Base-by-base conservation (phyloP, 2,329 filamentous ascomycete genomes). In the Ambrosiella cleistominuta region DNA sequence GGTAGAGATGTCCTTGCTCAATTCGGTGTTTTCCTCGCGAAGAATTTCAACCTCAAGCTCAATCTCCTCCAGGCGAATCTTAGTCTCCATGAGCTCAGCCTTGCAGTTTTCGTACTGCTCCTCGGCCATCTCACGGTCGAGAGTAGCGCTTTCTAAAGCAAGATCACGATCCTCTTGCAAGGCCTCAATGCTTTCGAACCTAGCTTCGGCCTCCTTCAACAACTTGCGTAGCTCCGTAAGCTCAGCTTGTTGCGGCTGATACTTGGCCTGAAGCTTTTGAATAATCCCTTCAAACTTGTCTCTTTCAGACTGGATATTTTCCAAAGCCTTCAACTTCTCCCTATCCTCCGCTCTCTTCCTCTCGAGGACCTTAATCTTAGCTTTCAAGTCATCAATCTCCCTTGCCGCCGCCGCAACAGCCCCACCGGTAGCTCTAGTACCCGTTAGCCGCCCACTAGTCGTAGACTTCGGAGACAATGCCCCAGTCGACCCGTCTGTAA, bases 71-170 rank as follows among this genome's bases (percentile, higher is more conserved):
- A 82, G 71, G 66, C 83, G 88, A 60, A 79, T 72, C 65, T 88
- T 87, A 57, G 95, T 69, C 1, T 81, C 77, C 42, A 95, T 86
- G 27, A 94, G 73, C 66, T 98, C 90, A 1, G 80, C 77, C 67
- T 89, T 93, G 55, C 85, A 75, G 15, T 85, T 81, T 63, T 97
- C 93, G 0, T 87, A 85, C 49, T 83, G 88, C 70, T 96, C 91
- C 69, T 98, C 90, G 0, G 93, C 93, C 86, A 97, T 95, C 69
- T 98, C 91, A 50, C 88, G 82, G 67, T 98, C 93, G 35, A 98
- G 74, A 0, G 87, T 85, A 6, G 89, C 88, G 70, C 93, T 80
- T 70, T 98, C 93, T 66, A 96, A 72, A 6, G 86, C 80, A 2
- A 83, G 79, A 37, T 97, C 93, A 68, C 94, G 83, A 63, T 96